Evolutionary conservation across 2,329 filamentous ascomycete species (phyloP).

Genomic region (Hymenoscyphus fructigenus): DNA sequence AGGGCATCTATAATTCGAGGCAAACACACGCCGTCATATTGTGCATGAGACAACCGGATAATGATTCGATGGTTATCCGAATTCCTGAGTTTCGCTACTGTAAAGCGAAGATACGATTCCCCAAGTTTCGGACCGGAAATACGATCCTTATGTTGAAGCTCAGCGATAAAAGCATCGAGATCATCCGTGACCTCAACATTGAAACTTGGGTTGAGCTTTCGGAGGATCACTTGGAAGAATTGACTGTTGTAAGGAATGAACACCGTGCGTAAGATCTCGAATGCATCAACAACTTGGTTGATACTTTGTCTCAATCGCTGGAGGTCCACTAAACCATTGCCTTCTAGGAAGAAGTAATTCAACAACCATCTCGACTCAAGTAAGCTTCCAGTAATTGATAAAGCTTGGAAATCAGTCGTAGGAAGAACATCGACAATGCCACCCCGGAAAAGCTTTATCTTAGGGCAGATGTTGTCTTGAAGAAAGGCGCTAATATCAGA

Average conservation of each 20-base stretch:
- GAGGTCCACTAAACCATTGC: constrained; percentile 15
- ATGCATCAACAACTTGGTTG: constrained; percentile 26
- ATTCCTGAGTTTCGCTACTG: constrained; percentile 7
- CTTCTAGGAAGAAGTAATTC: constrained; percentile 22
- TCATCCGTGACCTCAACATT: constrained; percentile 12
- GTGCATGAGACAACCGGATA: constrained; percentile 51
- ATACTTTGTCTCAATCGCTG: constrained; percentile 30
- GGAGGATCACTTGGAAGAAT: constrained; percentile 22
- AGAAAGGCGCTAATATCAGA: constrained; percentile 30
- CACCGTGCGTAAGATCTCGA: constrained; percentile 37
- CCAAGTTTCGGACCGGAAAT: constrained; percentile 3
- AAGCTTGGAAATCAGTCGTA: constrained; percentile 16
- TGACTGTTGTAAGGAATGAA: constrained; percentile 25
- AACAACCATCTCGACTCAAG: constrained; percentile 21
- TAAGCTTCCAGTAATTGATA: constrained; percentile 14
- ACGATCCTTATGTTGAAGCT: constrained; percentile 8
- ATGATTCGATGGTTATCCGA: constrained; percentile 37
- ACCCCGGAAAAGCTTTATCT: constrained; percentile 14
- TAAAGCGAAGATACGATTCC: constrained; percentile 8
- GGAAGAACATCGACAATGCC: constrained; percentile 19
- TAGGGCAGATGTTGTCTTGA: constrained; percentile 19
- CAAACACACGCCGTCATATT: constrained; percentile 43
- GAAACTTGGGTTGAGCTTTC: constrained; percentile 13
- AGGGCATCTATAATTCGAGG: constrained; percentile 13
- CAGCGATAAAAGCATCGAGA: constrained; percentile 2